Evolutionary conservation across 2,329 filamentous ascomycete genomes (phyloP).

Genomic region (Phialophora tarda): DNA sequence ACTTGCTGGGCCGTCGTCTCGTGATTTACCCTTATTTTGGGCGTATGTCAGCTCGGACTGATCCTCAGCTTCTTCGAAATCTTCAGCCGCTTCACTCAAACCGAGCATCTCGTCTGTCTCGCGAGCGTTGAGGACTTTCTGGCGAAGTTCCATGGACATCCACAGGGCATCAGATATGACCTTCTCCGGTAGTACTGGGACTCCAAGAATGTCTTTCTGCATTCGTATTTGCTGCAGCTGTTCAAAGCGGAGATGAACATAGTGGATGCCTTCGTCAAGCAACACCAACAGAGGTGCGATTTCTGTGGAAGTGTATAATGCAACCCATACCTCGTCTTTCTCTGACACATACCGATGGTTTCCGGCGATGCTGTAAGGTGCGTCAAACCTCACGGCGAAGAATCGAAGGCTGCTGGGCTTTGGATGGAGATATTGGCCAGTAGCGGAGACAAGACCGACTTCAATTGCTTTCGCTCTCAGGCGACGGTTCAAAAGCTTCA

Average conservation of each 20-base stretch:
- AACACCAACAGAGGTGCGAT: constrained; percentile 62
- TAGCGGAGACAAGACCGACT: constrained; percentile 53
- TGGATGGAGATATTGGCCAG: constrained; percentile 51
- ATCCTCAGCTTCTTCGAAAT: constrained; percentile 34
- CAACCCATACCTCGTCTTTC: constrained; percentile 55
- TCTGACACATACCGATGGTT: constrained; percentile 48
- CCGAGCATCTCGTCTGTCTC: constrained; percentile 61
- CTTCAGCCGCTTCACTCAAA: constrained; percentile 50
- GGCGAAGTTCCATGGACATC: constrained; percentile 63
- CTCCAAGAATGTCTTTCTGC: constrained; percentile 59
- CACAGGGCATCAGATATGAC: constrained; percentile 63
- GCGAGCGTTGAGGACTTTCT: constrained; percentile 59
- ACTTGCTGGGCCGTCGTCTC: constrained; percentile 37
- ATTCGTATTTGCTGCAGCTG: constrained; percentile 61
- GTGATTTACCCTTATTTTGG: constrained; percentile 54
- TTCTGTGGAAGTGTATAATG: constrained; percentile 60
- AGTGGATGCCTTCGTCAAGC: constrained; percentile 65
- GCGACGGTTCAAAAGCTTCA: constrained; percentile 59
- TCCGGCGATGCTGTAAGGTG: constrained; percentile 55
- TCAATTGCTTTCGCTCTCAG: constrained; percentile 56
- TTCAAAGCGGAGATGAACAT: constrained; percentile 64
- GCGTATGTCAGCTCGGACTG: constrained; percentile 19
- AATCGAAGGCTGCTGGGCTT: constrained; percentile 56
- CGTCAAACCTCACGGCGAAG: constrained; percentile 60
- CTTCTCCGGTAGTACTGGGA: constrained; percentile 61